Conservation (phyloP, 345 rosid species). For the Linum lewisii region DNA sequence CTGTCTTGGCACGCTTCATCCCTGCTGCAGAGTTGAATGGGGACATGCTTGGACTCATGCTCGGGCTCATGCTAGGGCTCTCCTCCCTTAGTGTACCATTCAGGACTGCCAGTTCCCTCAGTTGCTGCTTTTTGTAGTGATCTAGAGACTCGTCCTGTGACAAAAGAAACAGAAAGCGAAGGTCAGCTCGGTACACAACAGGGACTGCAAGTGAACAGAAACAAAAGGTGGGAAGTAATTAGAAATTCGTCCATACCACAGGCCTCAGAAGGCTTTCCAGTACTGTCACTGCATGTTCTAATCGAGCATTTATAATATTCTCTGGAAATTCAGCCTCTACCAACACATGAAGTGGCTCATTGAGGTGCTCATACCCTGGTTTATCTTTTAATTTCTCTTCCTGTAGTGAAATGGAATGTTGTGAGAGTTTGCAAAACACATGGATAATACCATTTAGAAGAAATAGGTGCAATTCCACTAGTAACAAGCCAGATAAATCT, state of each 20-base stretch:
- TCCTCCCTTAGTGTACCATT: conserved; percentile 87
- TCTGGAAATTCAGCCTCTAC: conserved; percentile 93
- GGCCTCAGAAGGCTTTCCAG: conserved; percentile 81
- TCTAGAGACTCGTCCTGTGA: conserved; percentile 84
- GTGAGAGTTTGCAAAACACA: conserved; percentile 1
- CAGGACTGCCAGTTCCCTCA: conserved; percentile 74
- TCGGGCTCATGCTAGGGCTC: conserved; percentile 73
- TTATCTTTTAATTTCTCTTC: conserved; percentile 89
- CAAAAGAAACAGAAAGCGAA: neutral
- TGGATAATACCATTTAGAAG: too few species aligned
- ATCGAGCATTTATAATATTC: conserved; percentile 53
- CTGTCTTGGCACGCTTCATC: conserved; percentile 89
- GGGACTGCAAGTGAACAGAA: conserved; percentile 1
- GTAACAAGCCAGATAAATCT: neutral
- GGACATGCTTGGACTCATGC: conserved; percentile 86
- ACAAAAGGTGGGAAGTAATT: neutral
- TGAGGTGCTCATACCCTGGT: conserved; percentile 90
- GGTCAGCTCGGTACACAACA: neutral
- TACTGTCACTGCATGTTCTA: conserved; percentile 65
- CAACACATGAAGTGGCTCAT: conserved; percentile 74
- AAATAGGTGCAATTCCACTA: too few species aligned
- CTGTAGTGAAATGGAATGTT: conserved; percentile 24
- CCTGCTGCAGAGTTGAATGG: conserved; percentile 67
- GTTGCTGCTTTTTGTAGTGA: conserved; percentile 80
- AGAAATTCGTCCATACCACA: conserved; percentile 39